Evolutionary conservation across 345 rosid species (phyloP).

Genomic region (Kernera saxatilis): DNA sequence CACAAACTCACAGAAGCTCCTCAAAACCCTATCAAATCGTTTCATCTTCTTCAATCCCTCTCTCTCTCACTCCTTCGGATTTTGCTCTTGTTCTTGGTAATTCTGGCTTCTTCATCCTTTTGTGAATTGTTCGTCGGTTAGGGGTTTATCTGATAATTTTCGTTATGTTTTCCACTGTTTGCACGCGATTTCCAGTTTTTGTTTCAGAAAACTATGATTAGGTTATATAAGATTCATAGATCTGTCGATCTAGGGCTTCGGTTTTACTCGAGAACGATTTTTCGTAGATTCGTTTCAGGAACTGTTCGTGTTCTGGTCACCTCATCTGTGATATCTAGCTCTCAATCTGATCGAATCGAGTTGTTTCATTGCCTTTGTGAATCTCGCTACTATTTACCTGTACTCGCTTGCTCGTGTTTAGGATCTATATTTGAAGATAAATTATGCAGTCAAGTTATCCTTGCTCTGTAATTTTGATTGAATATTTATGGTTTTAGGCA

Average conservation of each 20-base stretch:
- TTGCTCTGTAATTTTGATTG: background rate
- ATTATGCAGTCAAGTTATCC: background rate
- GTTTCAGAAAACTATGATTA: background rate
- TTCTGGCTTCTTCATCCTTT: background rate
- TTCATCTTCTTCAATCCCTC: background rate
- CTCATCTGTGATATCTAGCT: background rate
- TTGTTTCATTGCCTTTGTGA: no score
- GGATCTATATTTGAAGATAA: background rate
- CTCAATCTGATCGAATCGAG: background rate
- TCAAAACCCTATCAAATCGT: background rate
- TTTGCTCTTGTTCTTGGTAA: conserved; percentile 1
- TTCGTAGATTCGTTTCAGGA: background rate
- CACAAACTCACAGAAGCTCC: conserved; percentile 1
- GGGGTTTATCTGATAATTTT: background rate
- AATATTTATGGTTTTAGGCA: background rate
- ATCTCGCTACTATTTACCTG: no score
- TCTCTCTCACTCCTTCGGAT: background rate
- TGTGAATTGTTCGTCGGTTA: background rate
- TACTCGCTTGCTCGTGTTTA: background rate
- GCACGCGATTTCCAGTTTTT: background rate
- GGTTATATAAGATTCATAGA: background rate
- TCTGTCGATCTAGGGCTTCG: background rate
- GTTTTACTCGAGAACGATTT: background rate
- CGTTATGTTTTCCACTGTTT: background rate
- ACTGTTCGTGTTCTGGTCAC: background rate